These are phyloP conservation scores for Medicago lupulina DNA, from an alignment of 306 rosid species.

Conservation along the genomic window DNA sequence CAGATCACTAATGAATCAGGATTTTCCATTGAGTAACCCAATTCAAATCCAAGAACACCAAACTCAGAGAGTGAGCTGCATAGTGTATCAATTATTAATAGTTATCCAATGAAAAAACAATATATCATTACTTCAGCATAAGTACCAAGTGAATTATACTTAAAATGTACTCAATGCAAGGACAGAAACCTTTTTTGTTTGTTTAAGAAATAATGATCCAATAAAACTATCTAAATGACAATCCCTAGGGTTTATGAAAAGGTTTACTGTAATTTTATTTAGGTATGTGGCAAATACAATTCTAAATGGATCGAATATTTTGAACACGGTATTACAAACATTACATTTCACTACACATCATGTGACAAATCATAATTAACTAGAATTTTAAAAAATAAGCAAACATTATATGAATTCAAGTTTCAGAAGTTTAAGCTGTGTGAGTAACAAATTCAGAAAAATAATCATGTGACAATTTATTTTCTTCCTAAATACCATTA, in stretches of 20 bases:
- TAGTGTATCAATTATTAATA: constrained; percentile 35
- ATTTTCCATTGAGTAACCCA: constrained; percentile 97
- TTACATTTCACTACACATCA: not conserved
- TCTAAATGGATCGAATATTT: not conserved
- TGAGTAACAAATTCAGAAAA: constrained; percentile 6
- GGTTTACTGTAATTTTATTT: no score
- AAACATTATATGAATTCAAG: constrained; percentile 23
- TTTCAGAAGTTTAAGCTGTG: constrained; percentile 4
- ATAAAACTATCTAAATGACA: no score
- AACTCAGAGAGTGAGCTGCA: constrained; percentile 96
- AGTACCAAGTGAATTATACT: constrained; percentile 8
- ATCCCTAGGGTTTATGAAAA: no score
- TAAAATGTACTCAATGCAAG: no score
- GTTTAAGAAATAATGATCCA: no score
- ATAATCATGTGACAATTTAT: not conserved
- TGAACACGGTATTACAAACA: not conserved
- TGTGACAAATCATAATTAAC: not conserved
- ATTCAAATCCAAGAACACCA: constrained; percentile 94
- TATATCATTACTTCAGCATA: constrained; percentile 3
- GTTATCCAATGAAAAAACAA: constrained; percentile 27
- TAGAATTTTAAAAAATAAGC: not conserved
- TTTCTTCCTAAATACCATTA: constrained; percentile 9
- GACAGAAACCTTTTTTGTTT: no score
- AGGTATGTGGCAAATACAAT: no score
- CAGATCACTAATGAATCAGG: constrained; percentile 93